Evolutionary conservation across 768 basidiomycete species (phyloP).

Genomic region (Suillus occidentalis): DNA sequence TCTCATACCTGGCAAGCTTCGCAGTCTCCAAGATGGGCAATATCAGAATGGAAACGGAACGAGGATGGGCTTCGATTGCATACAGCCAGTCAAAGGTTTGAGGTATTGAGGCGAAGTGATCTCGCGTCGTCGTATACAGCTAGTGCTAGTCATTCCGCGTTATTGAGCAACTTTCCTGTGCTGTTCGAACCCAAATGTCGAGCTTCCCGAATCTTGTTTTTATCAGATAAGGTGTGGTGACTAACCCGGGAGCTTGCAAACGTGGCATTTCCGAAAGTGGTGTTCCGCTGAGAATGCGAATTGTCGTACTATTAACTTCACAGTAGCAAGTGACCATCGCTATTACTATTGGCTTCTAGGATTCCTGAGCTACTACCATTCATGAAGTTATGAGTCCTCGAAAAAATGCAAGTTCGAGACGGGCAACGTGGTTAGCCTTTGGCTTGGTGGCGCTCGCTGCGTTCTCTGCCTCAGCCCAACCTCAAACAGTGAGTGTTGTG

Average conservation of each 20-base stretch:
- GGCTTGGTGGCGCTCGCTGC: slow-evolving; percentile 53
- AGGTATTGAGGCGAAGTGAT: not conserved
- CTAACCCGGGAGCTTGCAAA: not conserved
- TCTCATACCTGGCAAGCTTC: not conserved
- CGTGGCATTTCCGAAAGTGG: slow-evolving; percentile 1
- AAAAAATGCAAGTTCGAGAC: slow-evolving; percentile 30
- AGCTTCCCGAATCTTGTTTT: not conserved
- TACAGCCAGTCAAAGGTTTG: not conserved
- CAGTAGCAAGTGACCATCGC: not conserved
- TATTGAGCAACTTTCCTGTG: not conserved
- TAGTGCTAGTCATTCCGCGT: not conserved
- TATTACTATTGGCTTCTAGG: not conserved
- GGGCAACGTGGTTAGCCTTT: slow-evolving; percentile 57
- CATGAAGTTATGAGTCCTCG: slow-evolving; percentile 20
- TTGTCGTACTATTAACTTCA: not conserved
- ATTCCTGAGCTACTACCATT: not conserved
- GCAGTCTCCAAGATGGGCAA: not conserved
- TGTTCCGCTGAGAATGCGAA: not conserved
- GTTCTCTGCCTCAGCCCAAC: slow-evolving; percentile 44
- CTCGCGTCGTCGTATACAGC: not conserved
- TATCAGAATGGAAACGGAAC: not conserved
- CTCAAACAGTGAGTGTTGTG: slow-evolving; percentile 13
- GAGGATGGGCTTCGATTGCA: not conserved
- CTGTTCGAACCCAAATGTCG: not conserved
- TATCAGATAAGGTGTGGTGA: not conserved